Evolutionary conservation across 2,329 filamentous ascomycete genomes (phyloP).

Genomic region (Talaromyces sp.): DNA sequence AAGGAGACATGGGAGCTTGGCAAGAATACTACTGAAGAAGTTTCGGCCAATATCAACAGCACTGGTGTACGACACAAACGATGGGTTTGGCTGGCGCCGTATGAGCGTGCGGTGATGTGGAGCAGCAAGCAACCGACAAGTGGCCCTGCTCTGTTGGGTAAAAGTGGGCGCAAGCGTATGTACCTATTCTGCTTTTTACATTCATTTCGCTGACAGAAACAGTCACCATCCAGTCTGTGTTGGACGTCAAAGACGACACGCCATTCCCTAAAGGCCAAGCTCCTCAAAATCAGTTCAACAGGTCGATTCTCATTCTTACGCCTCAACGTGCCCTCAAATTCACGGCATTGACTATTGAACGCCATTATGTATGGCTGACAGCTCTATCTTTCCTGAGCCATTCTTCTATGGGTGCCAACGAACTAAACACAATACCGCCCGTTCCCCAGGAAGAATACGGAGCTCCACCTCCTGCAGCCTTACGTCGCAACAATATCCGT

Average conservation of each 20-base stretch:
- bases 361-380: slow-evolving; percentile 92
- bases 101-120: slow-evolving; percentile 95
- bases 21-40: slow-evolving; percentile 56
- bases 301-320: slow-evolving; percentile 91
- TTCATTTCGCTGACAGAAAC: background rate
- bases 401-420: slow-evolving; percentile 73
- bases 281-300: slow-evolving; percentile 62
- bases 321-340: slow-evolving; percentile 93
- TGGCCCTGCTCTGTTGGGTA: slow-evolving; percentile 82
- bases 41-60: slow-evolving; percentile 61
- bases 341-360: slow-evolving; percentile 73
- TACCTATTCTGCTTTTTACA: slow-evolving; percentile 19
- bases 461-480: slow-evolving; percentile 39
- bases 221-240: slow-evolving; percentile 93
- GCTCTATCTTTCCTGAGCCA: slow-evolving; percentile 92
- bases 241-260: slow-evolving; percentile 95
- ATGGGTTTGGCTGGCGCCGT: slow-evolving; percentile 98
- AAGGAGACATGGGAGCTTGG: slow-evolving; percentile 43
- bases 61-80: slow-evolving; percentile 75
- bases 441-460: slow-evolving; percentile 39
- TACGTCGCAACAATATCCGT: slow-evolving; percentile 60
- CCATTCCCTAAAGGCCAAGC: slow-evolving; percentile 66
- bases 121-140: slow-evolving; percentile 93
- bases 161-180: slow-evolving; percentile 90
- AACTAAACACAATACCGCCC: slow-evolving; percentile 58